phyloP scores from a whole-genome alignment of 2,329 filamentous ascomycete genomes.

The Thielaviopsis euricoi region DNA sequence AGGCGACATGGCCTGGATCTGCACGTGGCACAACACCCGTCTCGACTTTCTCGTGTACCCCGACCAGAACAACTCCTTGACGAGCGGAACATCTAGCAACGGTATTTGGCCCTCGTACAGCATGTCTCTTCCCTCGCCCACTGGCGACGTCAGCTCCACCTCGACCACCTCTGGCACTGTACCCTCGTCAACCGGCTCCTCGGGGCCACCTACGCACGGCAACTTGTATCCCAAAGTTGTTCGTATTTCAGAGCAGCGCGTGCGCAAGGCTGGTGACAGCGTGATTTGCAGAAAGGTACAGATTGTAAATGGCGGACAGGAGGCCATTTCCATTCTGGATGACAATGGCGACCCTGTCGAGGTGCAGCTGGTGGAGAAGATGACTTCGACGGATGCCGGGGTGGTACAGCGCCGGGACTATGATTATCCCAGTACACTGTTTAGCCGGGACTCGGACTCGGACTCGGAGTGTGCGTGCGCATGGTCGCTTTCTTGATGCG shows the following conservation, averaged over 20 bases:
- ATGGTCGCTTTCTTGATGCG: slow-evolving; percentile 9
- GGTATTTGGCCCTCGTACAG: slow-evolving; percentile 7
- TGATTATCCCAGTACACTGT: not conserved
- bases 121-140: slow-evolving; percentile 9
- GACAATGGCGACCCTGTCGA: slow-evolving; percentile 24
- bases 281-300: slow-evolving; percentile 30
- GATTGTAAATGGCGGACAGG: slow-evolving; percentile 24
- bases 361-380: slow-evolving; percentile 28
- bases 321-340: slow-evolving; percentile 21
- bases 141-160: not conserved
- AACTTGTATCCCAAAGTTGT: slow-evolving; percentile 32
- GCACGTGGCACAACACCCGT: slow-evolving; percentile 37
- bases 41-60: slow-evolving; percentile 43
- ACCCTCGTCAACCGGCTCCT: not conserved
- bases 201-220: not conserved
- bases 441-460: not conserved
- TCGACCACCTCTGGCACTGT: not conserved
- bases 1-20: slow-evolving; percentile 41
- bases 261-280: slow-evolving; percentile 18
- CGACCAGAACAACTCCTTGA: slow-evolving; percentile 29
- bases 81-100: slow-evolving; percentile 1
- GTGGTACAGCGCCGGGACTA: not conserved
- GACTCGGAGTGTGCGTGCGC: slow-evolving; percentile 4
- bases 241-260: slow-evolving; percentile 38
- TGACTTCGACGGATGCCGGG: not conserved